phyloP scores from a whole-genome alignment of 306 rosid genomes.

The Lagenaria siceraria region DNA sequence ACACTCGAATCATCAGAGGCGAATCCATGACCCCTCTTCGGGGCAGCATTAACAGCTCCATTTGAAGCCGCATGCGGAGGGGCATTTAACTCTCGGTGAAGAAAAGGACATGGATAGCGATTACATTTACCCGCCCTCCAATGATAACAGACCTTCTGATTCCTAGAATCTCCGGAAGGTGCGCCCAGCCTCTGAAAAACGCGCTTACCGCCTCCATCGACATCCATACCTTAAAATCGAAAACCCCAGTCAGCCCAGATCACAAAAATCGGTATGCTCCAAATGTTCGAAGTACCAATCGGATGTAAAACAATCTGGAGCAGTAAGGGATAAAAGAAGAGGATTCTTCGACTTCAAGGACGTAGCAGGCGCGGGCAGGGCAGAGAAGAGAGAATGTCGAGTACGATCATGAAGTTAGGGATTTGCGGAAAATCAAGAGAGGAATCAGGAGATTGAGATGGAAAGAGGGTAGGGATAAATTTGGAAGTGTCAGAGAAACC shows the following conservation, averaged over 20 bases:
- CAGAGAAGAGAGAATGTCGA: neutral
- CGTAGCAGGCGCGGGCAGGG: neutral
- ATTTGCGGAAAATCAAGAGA: neutral
- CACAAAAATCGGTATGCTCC: neutral
- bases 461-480: neutral
- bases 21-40: slow-evolving; percentile 50
- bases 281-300: neutral
- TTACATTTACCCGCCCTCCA: slow-evolving; percentile 96
- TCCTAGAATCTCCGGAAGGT: slow-evolving; percentile 27
- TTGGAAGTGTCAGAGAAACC: neutral
- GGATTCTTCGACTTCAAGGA: neutral
- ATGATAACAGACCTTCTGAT: slow-evolving; percentile 70
- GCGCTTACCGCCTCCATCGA: slow-evolving; percentile 69
- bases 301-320: neutral
- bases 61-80: slow-evolving; percentile 14
- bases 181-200: slow-evolving; percentile 56
- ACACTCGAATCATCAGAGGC: slow-evolving; percentile 29
- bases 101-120: slow-evolving; percentile 59
- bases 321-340: neutral
- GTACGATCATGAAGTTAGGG: neutral
- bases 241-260: neutral
- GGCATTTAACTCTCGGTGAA: slow-evolving; percentile 52
- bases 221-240: slow-evolving; percentile 39
- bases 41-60: slow-evolving; percentile 29
- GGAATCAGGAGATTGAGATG: neutral